phyloP scores from a whole-genome alignment of 2,329 filamentous ascomycete species.

The Aspergillus pseudoterreus region DNA sequence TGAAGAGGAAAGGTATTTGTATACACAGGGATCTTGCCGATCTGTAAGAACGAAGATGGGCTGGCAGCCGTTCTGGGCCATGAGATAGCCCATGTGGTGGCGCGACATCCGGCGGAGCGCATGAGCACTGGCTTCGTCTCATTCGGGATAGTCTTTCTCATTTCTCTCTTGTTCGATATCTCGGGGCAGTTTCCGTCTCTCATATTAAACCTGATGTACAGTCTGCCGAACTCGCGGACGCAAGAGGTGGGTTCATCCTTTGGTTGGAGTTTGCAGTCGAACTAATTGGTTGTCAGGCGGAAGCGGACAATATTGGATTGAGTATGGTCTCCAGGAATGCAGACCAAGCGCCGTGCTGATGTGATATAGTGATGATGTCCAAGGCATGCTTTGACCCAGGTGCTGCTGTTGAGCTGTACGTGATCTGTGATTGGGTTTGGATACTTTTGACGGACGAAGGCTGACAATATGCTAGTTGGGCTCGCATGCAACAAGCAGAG shows the following conservation, averaged over 20 bases:
- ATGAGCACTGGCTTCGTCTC: slow-evolving; percentile 45
- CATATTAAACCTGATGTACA: slow-evolving; percentile 49
- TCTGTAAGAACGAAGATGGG: slow-evolving; percentile 55
- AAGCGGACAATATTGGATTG: slow-evolving; percentile 61
- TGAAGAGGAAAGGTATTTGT: slow-evolving; percentile 60
- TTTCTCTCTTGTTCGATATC: slow-evolving; percentile 37
- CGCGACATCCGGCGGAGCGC: slow-evolving; percentile 53
- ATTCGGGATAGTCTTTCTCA: slow-evolving; percentile 23
- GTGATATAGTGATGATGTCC: slow-evolving; percentile 55
- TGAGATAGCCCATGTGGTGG: slow-evolving; percentile 63
- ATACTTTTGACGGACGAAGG: background rate
- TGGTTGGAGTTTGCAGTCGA: background rate
- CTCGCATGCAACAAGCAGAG: slow-evolving; percentile 48
- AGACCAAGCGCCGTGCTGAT: slow-evolving; percentile 11
- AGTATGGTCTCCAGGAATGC: slow-evolving; percentile 25
- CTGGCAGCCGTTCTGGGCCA: slow-evolving; percentile 60
- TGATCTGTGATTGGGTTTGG: background rate
- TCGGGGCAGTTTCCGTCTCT: slow-evolving; percentile 37
- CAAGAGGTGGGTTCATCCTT: slow-evolving; percentile 46
- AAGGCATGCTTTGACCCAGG: slow-evolving; percentile 58
- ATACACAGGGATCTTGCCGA: slow-evolving; percentile 57
- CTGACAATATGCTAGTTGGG: slow-evolving; percentile 36
- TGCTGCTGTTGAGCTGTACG: slow-evolving; percentile 51
- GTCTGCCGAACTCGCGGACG: slow-evolving; percentile 52
- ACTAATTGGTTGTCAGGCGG: slow-evolving; percentile 35